Conservation (phyloP, 2,329 filamentous ascomycete species). For the Apiospora sp. region DNA sequence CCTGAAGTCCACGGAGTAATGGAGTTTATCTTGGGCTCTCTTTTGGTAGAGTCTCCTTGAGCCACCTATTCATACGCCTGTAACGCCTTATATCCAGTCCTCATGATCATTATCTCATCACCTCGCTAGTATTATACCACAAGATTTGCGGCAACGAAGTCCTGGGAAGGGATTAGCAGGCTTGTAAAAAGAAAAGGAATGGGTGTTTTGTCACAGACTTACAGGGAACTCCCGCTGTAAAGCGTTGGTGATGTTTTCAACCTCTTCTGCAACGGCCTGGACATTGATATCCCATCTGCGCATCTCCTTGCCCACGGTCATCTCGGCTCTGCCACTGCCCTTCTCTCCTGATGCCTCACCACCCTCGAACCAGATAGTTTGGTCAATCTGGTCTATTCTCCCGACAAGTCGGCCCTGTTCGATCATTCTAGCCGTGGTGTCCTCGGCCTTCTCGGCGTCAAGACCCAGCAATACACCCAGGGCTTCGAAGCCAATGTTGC, state of each 20-base stretch:
- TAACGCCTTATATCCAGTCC: constrained; percentile 24
- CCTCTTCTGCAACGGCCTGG: constrained; percentile 84
- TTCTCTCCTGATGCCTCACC: constrained; percentile 75
- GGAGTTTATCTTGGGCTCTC: constrained; percentile 17
- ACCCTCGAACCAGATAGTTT: constrained; percentile 85
- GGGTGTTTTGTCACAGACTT: constrained; percentile 34
- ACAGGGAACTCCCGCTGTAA: constrained; percentile 83
- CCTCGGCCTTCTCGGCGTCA: constrained; percentile 82
- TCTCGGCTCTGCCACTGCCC: constrained; percentile 70
- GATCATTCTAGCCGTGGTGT: constrained; percentile 93
- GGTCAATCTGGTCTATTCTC: constrained; percentile 92
- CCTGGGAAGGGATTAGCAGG: constrained; percentile 43
- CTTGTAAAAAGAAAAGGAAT: constrained; percentile 27
- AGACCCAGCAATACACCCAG: constrained; percentile 82
- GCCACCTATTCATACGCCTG: constrained; percentile 22
- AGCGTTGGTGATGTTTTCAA: constrained; percentile 84
- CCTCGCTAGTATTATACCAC: constrained; percentile 44
- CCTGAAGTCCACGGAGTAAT: constrained; percentile 22
- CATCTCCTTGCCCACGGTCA: constrained; percentile 73
- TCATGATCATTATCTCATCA: constrained; percentile 25
- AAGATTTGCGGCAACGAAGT: constrained; percentile 64
- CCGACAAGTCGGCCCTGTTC: constrained; percentile 90
- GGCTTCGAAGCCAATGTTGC: constrained; percentile 78
- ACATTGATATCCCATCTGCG: constrained; percentile 91
- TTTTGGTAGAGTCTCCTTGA: background rate